Percentiles rank a stretch among this genome's conserved stretches.
Evolutionary conservation across 768 basidiomycete genomes (phyloP).

Genomic region (Coprinellus aureogranulatus): DNA sequence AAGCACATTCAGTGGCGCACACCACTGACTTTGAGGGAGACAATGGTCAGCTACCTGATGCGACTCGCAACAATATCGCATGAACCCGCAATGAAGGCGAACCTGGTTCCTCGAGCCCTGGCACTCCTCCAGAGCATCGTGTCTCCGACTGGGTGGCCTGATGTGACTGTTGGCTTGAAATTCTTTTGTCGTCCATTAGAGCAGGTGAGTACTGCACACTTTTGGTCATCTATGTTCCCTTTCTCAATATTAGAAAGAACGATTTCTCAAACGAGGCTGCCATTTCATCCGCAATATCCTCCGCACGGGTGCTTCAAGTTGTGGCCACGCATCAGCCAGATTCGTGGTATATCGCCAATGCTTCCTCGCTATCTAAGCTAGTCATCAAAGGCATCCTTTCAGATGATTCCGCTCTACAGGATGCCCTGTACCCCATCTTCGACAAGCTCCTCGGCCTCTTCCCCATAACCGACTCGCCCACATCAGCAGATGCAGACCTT

Average conservation of each 20-base stretch:
- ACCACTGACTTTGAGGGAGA: conserved; percentile 78
- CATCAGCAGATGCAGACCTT: conserved; percentile 47
- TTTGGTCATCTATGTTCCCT: background rate
- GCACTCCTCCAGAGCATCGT: conserved; percentile 73
- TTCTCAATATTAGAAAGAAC: conserved; percentile 39
- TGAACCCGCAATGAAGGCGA: conserved; percentile 46
- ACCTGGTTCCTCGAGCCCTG: conserved; percentile 62
- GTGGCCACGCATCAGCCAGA: conserved; percentile 81
- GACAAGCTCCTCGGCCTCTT: conserved; percentile 74
- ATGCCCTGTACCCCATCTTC: conserved; percentile 78
- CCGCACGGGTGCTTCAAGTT: conserved; percentile 86
- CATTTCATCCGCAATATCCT: conserved; percentile 69
- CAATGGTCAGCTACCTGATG: conserved; percentile 93
- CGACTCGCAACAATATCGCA: conserved; percentile 74
- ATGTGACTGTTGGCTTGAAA: conserved; percentile 87
- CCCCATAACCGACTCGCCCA: conserved; percentile 66
- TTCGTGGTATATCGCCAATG: conserved; percentile 75
- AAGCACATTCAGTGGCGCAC: conserved; percentile 58
- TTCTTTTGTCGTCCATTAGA: conserved; percentile 86
- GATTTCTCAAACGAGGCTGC: conserved; percentile 67
- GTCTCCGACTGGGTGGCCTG: conserved; percentile 81
- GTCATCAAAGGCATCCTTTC: conserved; percentile 83
- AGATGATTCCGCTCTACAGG: conserved; percentile 78
- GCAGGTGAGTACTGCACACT: conserved; percentile 48
- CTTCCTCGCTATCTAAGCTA: conserved; percentile 71